phyloP scores from a whole-genome alignment of 23 red algal species.

The Gracilaria domingensis region DNA sequence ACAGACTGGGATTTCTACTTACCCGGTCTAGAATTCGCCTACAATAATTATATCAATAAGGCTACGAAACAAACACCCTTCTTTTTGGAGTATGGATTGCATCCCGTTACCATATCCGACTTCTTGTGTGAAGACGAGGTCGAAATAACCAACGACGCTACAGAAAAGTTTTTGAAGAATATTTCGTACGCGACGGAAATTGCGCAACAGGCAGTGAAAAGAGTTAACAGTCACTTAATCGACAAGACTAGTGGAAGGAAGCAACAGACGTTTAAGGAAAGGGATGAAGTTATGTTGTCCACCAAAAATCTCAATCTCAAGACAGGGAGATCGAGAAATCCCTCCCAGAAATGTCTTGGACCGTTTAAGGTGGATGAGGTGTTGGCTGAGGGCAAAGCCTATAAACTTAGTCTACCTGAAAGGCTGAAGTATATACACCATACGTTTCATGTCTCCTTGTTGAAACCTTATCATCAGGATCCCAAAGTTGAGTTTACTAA shows the following conservation, averaged over 20 bases:
- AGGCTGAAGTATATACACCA: neutral
- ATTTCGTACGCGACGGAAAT: neutral
- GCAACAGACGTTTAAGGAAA: neutral
- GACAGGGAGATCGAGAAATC: neutral
- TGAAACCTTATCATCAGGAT: neutral
- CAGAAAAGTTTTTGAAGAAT: neutral
- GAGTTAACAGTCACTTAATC: neutral
- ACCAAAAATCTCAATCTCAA: neutral
- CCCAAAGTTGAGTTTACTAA: no score
- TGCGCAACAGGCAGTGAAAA: neutral
- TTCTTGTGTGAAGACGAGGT: neutral
- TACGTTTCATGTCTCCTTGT: neutral
- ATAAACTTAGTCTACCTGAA: neutral
- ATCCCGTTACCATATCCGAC: neutral
- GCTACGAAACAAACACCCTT: conserved; percentile 49
- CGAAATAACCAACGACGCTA: neutral
- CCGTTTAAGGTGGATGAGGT: neutral
- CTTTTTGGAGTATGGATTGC: conserved; percentile 28
- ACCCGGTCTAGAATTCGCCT: conserved; percentile 44
- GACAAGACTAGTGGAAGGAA: neutral
- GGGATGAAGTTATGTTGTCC: neutral
- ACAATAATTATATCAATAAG: conserved; percentile 23
- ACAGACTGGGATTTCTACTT: conserved; percentile 43
- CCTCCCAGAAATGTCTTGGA: neutral
- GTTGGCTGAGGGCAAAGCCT: neutral